phyloP scores from a whole-genome alignment of 2,329 filamentous ascomycete genomes.

The Phialemoniopsis sp. region DNA sequence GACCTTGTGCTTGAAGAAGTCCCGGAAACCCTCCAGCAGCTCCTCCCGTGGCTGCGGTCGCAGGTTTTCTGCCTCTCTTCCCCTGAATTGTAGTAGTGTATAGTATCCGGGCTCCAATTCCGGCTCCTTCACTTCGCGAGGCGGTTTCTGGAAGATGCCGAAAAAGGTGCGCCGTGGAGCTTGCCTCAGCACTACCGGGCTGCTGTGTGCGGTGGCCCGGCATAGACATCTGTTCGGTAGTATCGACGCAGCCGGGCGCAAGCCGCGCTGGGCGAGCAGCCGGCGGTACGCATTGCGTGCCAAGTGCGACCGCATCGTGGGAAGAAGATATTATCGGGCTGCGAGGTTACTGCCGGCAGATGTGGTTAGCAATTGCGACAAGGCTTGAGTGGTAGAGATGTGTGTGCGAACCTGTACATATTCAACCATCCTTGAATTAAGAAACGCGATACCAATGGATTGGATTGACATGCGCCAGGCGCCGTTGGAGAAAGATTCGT shows the following conservation, averaged over 20 bases:
- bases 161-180: slow-evolving; percentile 52
- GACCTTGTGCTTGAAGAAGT: slow-evolving; percentile 57
- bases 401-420: slow-evolving; percentile 13
- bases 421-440: slow-evolving; percentile 9
- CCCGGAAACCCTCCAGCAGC: slow-evolving; percentile 59
- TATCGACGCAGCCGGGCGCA: slow-evolving; percentile 14
- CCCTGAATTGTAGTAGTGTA: slow-evolving; percentile 64
- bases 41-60: slow-evolving; percentile 61
- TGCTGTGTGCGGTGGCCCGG: slow-evolving; percentile 4
- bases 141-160: slow-evolving; percentile 55
- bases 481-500: background rate
- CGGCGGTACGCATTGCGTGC: slow-evolving; percentile 56
- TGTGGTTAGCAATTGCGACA: background rate
- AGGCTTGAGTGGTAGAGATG: no score
- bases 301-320: slow-evolving; percentile 54
- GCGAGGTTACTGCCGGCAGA: background rate
- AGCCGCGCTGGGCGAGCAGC: slow-evolving; percentile 45
- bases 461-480: slow-evolving; percentile 7
- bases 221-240: slow-evolving; percentile 4
- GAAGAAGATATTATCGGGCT: slow-evolving; percentile 8
- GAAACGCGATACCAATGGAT: background rate
- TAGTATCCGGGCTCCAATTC: slow-evolving; percentile 68
- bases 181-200: slow-evolving; percentile 3
- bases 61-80: slow-evolving; percentile 56
- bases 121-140: slow-evolving; percentile 55